Evolutionary conservation across 2,329 filamentous ascomycete genomes (phyloP), one percentile per base, ranked within the genome.

Genomic region (Calonectria hawksworthii): DNA sequence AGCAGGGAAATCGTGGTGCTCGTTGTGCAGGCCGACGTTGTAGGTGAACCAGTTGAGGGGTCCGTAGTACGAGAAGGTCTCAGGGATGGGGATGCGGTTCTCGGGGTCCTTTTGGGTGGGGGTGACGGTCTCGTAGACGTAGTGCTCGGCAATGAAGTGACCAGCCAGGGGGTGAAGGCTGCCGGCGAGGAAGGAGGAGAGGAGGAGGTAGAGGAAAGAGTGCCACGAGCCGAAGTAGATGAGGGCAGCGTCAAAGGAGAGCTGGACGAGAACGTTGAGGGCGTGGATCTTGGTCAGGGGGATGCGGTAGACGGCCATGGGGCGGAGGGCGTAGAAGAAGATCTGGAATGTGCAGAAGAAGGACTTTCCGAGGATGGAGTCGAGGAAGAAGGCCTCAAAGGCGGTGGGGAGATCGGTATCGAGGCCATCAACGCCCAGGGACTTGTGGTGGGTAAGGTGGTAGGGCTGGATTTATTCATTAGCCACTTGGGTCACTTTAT

Each of bases 261-360:
- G 81, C 86, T 99, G 96, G 5, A 92, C 90, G 74, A 88, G 84
- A 68, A 99, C 90, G 86, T 99, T 99, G 86, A 96, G 87, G 73
- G 92, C 89, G 86, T 98, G 96, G 73, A 98, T 92, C 82, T 90
- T 90, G 68, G 96, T 98, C 84, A 99, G 92, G 47, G 96, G 95
- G 7, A 99, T 90, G 80, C 92, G 92, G 90, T 98, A 98, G 80
- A 99, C 91, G 86, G 96, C 93, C 94, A 99, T 98, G 75, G 97
- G 97, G 21, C 97, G 95, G 66, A 99, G 86, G 81, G 97, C 97
- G 88, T 99, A 99, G 91, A 99, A 99, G 84, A 99, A 91, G 85
- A 99, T 98, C 87, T 99, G 97, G 88, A 98, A 99, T 79, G 97
- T 99, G 88, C 94, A 96, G 91, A 99, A 99, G 89, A 99, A 99